Base-by-base conservation (phyloP, 1,284 basidiomycete genomes). In the Papiliotrema terrestris region DNA sequence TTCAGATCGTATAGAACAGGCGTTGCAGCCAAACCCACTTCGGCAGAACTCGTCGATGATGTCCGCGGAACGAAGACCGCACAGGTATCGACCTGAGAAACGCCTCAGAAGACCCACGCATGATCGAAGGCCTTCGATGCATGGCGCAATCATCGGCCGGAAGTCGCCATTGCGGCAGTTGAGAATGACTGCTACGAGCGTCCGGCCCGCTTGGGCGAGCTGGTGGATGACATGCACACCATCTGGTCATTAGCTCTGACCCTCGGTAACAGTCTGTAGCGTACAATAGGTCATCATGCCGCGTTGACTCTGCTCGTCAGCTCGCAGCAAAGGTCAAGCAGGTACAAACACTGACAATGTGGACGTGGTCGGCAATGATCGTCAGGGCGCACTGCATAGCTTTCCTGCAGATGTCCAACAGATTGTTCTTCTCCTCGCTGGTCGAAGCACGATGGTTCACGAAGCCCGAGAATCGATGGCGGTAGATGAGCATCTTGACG, bases 171-270 rank as follows among this genome's bases (percentile, higher is more conserved):
- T 72, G 47, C 78, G 73, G 65, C 77, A 78, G 52, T 89, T 89
- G 45, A 93, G 80, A 19, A 93, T 79, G 57, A 92, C 83, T 15
- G 89, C 89, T 49, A 93, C 84, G 13, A 93, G 80, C 1, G 91
- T 91, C 45, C 91, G 83, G 4, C 91, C 91, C n/a, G 91, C 91
- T 68, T 92, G 90, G 1, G 91, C 92, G 49, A 93, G 79, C 72
- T 93, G 91, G 69, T 94, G 91, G 46, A 93, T 93, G 56, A 93
- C 90, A 72, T 93, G 90, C 1, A 93, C 90, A 4, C 91, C 91
- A 71, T 91, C 89, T 91, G 55, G 26, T 36, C 32, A n/a, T 47
- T 46, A 57, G 43, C 23, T 2, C 22, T 17, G 20, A 22, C 19
- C 4, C 25, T 17, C 17, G 22, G 2, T 25, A 29, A 26, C 22